Evolutionary conservation across 163 green algal genomes (phyloP).

Genomic region (Scenedesmus sp.): DNA sequence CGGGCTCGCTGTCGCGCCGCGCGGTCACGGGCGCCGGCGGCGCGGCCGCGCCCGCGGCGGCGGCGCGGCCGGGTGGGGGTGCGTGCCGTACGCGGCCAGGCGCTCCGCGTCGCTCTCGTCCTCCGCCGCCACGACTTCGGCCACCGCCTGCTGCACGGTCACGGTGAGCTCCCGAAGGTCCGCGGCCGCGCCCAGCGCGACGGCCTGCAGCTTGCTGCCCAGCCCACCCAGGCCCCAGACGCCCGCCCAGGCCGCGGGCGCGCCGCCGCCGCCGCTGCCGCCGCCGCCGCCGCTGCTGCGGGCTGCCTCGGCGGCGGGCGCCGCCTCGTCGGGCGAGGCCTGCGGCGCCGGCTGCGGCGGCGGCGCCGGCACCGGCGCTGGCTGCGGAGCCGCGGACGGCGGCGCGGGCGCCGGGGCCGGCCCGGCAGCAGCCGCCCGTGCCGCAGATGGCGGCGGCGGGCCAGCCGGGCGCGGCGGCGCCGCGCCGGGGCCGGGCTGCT

Average conservation of each 20-base stretch:
- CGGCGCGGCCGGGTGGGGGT: not conserved
- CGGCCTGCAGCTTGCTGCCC: slow-evolving; percentile 30
- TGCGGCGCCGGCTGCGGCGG: too few relatives aligned
- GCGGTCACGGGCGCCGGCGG: slow-evolving; percentile 21
- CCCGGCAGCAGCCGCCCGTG: not conserved
- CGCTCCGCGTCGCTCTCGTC: slow-evolving; percentile 38
- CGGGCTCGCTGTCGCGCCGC: slow-evolving; percentile 25
- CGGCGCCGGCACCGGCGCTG: too few relatives aligned
- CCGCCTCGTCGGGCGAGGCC: too few relatives aligned
- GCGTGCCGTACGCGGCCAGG: slow-evolving; percentile 29
- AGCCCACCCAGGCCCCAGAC: slow-evolving; percentile 37
- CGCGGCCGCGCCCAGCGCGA: slow-evolving; percentile 28
- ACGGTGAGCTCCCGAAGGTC: slow-evolving; percentile 34
- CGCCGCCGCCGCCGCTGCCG: not conserved
- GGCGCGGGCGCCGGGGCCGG: not conserved
- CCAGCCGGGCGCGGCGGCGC: not conserved
- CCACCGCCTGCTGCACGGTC: slow-evolving; percentile 32
- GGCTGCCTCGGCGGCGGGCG: not conserved
- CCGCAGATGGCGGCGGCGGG: not conserved
- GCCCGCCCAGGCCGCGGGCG: slow-evolving; percentile 18
- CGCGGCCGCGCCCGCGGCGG: not conserved
- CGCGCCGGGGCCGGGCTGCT: slow-evolving; percentile 7
- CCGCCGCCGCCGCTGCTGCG: not conserved
- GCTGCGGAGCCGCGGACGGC: not conserved
- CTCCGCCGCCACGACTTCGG: slow-evolving; percentile 31